Percentiles rank a stretch among this genome's conserved stretches.
phyloP scores from a whole-genome alignment of 2,329 filamentous ascomycete genomes.

The Penicillium italicum region DNA sequence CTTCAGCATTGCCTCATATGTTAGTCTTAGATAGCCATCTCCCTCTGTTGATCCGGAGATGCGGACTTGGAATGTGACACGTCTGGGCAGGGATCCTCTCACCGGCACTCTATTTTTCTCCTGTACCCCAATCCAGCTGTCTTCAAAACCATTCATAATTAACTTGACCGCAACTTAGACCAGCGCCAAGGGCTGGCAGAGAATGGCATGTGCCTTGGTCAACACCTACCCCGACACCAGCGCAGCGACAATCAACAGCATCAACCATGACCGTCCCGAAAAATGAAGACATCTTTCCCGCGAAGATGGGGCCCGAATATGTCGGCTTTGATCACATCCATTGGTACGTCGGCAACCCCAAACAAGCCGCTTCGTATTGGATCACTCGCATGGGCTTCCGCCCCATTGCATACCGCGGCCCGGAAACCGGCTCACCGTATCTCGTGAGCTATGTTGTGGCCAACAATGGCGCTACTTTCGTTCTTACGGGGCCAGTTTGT shows the following conservation, averaged over 20 bases:
- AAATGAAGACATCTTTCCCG: conserved; percentile 19
- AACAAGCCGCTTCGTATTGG: conserved; percentile 85
- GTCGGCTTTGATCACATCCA: conserved; percentile 79
- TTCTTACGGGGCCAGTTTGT: conserved; percentile 76
- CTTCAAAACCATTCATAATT: conserved; percentile 2
- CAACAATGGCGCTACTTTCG: conserved; percentile 73
- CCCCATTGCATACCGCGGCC: conserved; percentile 72
- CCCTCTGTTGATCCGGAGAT: background rate
- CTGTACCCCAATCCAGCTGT: background rate
- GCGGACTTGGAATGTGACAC: conserved; percentile 4
- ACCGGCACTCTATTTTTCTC: background rate
- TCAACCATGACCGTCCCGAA: background rate
- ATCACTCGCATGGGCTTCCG: conserved; percentile 77
- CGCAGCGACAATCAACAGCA: background rate
- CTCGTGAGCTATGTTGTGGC: conserved; percentile 76
- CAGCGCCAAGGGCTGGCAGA: background rate
- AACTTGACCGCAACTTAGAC: background rate
- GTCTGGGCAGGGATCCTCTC: background rate
- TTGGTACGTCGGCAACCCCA: conserved; percentile 93
- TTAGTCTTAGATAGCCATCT: background rate
- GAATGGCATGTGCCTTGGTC: background rate
- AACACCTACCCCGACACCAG: background rate
- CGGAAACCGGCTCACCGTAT: conserved; percentile 78
- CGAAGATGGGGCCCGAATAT: conserved; percentile 22
- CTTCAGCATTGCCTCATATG: conserved; percentile 8